Base-by-base conservation (phyloP, 305 asterid species). In the Fraxinus angustifolia region DNA sequence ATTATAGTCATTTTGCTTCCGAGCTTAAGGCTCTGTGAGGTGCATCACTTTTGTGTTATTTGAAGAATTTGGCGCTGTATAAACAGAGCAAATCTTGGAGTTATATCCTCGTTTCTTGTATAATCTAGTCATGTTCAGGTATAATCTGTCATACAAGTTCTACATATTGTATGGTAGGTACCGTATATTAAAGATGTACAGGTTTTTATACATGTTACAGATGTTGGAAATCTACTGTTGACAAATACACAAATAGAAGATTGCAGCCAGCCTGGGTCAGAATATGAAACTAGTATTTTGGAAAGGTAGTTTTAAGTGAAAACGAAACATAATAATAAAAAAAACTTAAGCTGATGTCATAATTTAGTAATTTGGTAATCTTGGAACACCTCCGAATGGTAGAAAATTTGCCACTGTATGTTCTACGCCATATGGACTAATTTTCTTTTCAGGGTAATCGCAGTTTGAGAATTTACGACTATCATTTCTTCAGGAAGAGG, bases 401-500 rank as follows among this genome's bases (percentile, higher is more conserved):
- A 50, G 60, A 50, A 50, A 50, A 16, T 50, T 16, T 16, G 21
- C 60, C n/a, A 16, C 60, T 50, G 21, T 16, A 16, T 50, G 60
- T 50, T 50, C 60, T 45, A 0, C 17, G 60, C 60, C 60, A 50
- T 50, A 4, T 50, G 60, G 60, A 50, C 21, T 45, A 12, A 3
- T 12, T 45, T 45, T 45, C 56, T 45, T 45, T 48, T 48, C 58
- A 48, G 16, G 58, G 58, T 48, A 12, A n/a, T 53, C 23, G 58
- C 8, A 5, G 62, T 53, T n/a, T 3, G 73, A 8, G 73, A 26
- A 8, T 21, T 65, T 23, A 2, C 12, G 48, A 38, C 48, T 12
- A 28, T 67, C 73, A 85, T 68, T 90, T 94, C 88, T 89, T 92
- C 88, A 85, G 93, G 91, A 91, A 94, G 84, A 93, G 93, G 84